Evolutionary conservation across 306 rosid species (phyloP).

Genomic region (Citrullus mucosospermus): DNA sequence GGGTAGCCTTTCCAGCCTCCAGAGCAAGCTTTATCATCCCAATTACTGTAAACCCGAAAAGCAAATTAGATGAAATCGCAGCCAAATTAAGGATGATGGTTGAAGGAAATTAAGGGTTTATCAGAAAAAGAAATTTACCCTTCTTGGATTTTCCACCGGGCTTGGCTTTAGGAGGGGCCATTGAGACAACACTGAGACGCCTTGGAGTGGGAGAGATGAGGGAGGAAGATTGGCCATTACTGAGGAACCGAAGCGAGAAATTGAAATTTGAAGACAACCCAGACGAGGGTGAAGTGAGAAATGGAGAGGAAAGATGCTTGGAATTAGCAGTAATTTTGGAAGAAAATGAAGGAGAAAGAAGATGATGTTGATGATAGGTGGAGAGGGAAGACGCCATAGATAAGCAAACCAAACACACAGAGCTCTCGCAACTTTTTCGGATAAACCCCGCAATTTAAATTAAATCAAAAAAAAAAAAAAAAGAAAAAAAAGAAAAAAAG

Average conservation of each 20-base stretch:
- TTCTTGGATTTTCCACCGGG: constrained; percentile 83
- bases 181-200: constrained; percentile 51
- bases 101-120: background rate
- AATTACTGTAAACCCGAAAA: constrained; percentile 35
- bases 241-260: constrained; percentile 12
- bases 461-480: background rate
- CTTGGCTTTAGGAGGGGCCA: constrained; percentile 96
- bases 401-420: background rate
- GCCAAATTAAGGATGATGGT: background rate
- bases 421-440: constrained; percentile 5
- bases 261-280: constrained; percentile 27
- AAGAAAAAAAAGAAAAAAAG: background rate
- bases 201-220: constrained; percentile 16
- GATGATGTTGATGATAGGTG: constrained; percentile 4
- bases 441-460: constrained; percentile 7
- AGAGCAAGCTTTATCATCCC: constrained; percentile 88
- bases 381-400: constrained; percentile 54
- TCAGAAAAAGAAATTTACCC: constrained; percentile 27
- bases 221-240: constrained; percentile 6
- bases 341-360: constrained; percentile 12
- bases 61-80: background rate
- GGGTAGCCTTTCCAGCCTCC: constrained; percentile 99
- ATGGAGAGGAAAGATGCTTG: constrained; percentile 26
- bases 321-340: background rate
- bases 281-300: constrained; percentile 27